phyloP scores from a whole-genome alignment of 768 basidiomycete genomes.

The Pisolithus sp. region DNA sequence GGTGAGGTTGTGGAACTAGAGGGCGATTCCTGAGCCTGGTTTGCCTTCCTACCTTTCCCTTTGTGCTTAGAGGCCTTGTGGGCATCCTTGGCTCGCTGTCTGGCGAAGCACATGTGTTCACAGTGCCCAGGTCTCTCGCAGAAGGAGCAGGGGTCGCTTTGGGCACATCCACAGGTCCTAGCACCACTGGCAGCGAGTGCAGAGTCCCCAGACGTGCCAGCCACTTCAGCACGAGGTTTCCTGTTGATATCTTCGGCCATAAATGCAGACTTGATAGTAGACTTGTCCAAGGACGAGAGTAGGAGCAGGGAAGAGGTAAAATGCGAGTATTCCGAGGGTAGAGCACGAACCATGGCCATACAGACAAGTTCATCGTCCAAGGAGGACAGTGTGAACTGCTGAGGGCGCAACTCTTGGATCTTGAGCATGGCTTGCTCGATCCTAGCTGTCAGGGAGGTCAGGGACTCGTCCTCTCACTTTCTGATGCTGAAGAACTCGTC shows the following conservation, averaged over 20 bases:
- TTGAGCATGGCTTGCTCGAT: background rate
- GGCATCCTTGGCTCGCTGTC: background rate
- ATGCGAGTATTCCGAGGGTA: conserved; percentile 5
- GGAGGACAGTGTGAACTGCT: background rate
- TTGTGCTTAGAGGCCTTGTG: background rate
- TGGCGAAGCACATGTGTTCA: background rate
- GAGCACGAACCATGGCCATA: conserved; percentile 4
- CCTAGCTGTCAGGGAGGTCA: too few relatives aligned
- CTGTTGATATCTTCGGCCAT: too few relatives aligned
- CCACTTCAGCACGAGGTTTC: too few relatives aligned
- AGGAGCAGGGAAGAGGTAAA: conserved; percentile 10
- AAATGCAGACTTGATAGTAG: too few relatives aligned
- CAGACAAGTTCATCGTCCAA: background rate
- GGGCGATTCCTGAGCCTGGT: background rate
- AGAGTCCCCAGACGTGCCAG: too few relatives aligned
- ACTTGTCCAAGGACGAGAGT: background rate
- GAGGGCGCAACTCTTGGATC: conserved; percentile 3
- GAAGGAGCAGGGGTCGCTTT: background rate
- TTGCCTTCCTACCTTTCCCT: background rate
- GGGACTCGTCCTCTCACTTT: too few relatives aligned
- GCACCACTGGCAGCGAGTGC: too few relatives aligned
- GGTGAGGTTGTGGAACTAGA: background rate
- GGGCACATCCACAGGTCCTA: background rate
- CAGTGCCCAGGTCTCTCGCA: background rate
- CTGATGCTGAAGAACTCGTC: too few relatives aligned